These are phyloP conservation scores for Acacia pycnantha DNA, from an alignment of 331 rosid species.

Conservation along the genomic window DNA sequence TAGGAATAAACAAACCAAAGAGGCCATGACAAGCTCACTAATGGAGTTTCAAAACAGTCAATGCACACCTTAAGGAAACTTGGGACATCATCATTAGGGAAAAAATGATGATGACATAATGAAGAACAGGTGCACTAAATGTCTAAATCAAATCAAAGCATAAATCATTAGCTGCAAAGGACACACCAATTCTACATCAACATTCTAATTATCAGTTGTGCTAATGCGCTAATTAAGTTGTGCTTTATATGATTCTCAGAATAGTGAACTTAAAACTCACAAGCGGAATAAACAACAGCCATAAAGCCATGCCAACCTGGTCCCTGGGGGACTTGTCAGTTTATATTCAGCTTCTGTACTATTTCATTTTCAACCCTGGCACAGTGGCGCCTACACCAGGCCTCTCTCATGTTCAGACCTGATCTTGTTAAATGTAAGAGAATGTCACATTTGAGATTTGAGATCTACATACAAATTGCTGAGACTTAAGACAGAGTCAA, in stretches of 20 bases:
- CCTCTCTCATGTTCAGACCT: neutral
- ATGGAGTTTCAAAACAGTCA: neutral
- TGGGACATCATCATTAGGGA: neutral
- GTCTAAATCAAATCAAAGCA: slow-evolving; percentile 2
- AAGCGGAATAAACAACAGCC: neutral
- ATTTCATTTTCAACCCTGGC: neutral
- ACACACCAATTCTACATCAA: neutral
- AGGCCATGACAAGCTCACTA: neutral
- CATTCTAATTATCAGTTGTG: neutral
- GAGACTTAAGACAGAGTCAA: neutral
- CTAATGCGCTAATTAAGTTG: neutral
- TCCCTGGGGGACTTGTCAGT: neutral
- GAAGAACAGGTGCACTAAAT: neutral
- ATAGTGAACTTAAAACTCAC: neutral
- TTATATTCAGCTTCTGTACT: neutral
- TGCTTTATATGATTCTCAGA: neutral
- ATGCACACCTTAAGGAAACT: neutral
- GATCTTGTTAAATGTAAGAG: neutral
- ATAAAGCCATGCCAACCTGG: neutral
- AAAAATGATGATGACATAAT: neutral
- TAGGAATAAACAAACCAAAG: neutral
- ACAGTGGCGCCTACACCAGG: neutral
- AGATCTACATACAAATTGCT: neutral
- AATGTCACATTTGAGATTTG: neutral
- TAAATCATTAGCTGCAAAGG: neutral